These are phyloP conservation scores for Scleroderma bovista DNA, from an alignment of 768 basidiomycete genomes.

Conservation along the genomic window DNA sequence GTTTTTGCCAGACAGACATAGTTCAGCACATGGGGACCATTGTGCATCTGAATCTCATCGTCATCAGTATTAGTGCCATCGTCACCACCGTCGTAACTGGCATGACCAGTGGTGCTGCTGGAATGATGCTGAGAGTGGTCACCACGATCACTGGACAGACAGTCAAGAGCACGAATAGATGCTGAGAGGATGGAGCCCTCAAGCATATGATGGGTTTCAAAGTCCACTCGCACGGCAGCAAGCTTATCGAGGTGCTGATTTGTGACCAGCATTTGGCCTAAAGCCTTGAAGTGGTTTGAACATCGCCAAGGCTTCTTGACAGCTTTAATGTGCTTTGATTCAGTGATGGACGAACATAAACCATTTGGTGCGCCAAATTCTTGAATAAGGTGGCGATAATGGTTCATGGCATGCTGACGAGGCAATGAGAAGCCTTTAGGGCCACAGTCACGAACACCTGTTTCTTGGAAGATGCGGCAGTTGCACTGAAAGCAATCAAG, in stretches of 20 bases:
- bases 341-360: slow-evolving; percentile 8
- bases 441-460: slow-evolving; percentile 8
- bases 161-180: no score
- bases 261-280: slow-evolving; percentile 16
- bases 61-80: not conserved
- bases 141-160: no score
- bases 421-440: slow-evolving; percentile 19
- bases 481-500: not conserved
- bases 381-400: slow-evolving; percentile 19
- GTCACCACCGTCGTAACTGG: not conserved
- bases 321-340: slow-evolving; percentile 15
- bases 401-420: slow-evolving; percentile 25
- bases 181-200: not conserved
- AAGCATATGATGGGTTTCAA: not conserved
- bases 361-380: slow-evolving; percentile 26
- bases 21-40: not conserved
- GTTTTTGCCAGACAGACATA: not conserved
- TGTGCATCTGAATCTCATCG: not conserved
- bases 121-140: not conserved
- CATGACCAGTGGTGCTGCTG: not conserved
- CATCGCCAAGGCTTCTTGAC: slow-evolving; percentile 22
- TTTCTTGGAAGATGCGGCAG: not conserved
- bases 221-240: not conserved
- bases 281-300: slow-evolving; percentile 2
- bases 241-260: slow-evolving; percentile 19